Evolutionary conservation across 192 early-diverging fungal genomes (phyloP).

Genomic region (Linnemannia hyalina): DNA sequence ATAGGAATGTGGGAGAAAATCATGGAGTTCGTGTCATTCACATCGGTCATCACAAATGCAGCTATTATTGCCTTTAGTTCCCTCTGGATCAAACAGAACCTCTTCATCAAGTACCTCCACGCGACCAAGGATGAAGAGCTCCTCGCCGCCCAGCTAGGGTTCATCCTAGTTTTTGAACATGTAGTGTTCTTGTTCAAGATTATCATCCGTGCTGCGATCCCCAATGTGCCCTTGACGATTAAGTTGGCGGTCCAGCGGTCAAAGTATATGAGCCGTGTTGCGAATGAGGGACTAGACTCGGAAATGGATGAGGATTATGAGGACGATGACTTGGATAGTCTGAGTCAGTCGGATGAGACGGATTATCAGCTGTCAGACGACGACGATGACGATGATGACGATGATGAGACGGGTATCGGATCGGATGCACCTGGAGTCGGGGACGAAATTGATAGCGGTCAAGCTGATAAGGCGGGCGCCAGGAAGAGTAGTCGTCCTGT

Average conservation of each 20-base stretch:
- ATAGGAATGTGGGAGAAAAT: slow-evolving; percentile 55
- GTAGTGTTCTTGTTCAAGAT: slow-evolving; percentile 50
- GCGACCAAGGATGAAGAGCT: slow-evolving; percentile 20
- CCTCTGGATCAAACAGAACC: slow-evolving; percentile 39
- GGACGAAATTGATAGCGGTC: neutral
- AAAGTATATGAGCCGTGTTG: slow-evolving; percentile 29
- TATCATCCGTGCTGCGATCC: slow-evolving; percentile 38
- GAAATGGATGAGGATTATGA: slow-evolving; percentile 18
- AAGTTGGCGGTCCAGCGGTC: slow-evolving; percentile 44
- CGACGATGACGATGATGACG: neutral
- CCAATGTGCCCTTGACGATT: slow-evolving; percentile 43
- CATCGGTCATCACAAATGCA: slow-evolving; percentile 51
- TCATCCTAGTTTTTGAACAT: slow-evolving; percentile 54
- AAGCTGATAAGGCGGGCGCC: neutral
- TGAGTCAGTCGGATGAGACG: neutral
- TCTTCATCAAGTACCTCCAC: slow-evolving; percentile 26
- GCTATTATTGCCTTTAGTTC: slow-evolving; percentile 55
- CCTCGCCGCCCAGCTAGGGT: slow-evolving; percentile 37
- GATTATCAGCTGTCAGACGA: neutral
- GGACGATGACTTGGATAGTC: neutral
- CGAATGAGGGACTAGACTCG: slow-evolving; percentile 24
- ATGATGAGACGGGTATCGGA: neutral
- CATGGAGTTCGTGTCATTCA: slow-evolving; percentile 44
- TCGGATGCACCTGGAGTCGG: neutral
- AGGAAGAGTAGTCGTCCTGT: neutral